These are phyloP conservation scores for Trichoderma hamatum DNA, from an alignment of 2,329 filamentous ascomycete genomes.

Conservation along the genomic window DNA sequence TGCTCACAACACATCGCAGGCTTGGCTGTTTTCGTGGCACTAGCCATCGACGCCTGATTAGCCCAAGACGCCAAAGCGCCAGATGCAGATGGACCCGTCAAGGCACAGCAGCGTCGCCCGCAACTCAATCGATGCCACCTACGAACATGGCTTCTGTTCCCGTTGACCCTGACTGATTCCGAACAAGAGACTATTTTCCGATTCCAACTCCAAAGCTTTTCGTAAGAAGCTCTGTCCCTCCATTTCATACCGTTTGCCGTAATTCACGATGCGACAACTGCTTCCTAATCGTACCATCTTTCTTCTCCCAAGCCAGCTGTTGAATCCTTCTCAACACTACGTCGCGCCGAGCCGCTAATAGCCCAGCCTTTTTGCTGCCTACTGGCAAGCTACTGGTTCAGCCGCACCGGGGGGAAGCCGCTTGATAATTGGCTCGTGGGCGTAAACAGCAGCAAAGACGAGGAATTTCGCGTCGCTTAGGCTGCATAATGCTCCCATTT, in stretches of 20 bases:
- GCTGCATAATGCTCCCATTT: conserved; percentile 16
- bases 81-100: not conserved
- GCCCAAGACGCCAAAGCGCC: not conserved
- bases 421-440: conserved; percentile 11
- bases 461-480: conserved; percentile 18
- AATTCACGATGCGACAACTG: not conserved
- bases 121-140: conserved; percentile 22
- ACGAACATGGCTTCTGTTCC: conserved; percentile 12
- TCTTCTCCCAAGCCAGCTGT: not conserved
- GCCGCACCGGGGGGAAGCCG: conserved; percentile 18
- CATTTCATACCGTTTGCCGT: not conserved
- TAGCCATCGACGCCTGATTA: conserved; percentile 21
- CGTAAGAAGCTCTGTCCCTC: not conserved
- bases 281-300: not conserved
- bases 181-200: not conserved
- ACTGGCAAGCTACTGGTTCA: conserved; percentile 12
- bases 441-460: not conserved
- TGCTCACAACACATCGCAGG: conserved; percentile 22
- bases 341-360: conserved; percentile 11
- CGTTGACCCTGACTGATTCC: not conserved
- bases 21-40: conserved; percentile 10
- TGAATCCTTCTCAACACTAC: conserved; percentile 13
- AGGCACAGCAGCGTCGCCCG: conserved; percentile 5
- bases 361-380: conserved; percentile 15
- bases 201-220: not conserved